Evolutionary conservation across 1,284 basidiomycete species (phyloP).

Genomic region (Apiotrichum gamsii): DNA sequence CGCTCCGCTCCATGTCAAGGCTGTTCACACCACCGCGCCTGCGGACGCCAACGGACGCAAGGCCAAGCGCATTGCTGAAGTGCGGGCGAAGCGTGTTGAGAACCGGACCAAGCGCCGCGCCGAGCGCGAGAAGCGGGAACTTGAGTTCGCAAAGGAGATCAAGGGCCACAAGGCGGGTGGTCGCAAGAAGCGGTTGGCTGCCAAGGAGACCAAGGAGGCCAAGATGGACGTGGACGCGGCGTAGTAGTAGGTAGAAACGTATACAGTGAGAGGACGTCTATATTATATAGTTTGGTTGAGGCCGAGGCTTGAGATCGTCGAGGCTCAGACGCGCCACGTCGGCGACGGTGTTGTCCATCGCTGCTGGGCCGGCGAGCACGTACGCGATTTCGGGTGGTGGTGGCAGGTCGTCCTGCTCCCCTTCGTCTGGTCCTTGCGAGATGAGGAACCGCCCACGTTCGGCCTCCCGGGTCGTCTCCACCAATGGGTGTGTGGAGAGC

Average conservation of each 20-base stretch:
- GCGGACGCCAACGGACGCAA: conserved; percentile 70
- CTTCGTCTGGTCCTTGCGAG: not conserved
- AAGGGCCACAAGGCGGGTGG: not conserved
- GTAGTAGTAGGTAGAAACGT: too few relatives aligned
- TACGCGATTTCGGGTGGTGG: conserved; percentile 3
- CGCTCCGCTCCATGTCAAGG: conserved; percentile 74
- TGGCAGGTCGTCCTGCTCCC: not conserved
- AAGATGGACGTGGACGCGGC: not conserved
- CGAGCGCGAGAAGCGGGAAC: conserved; percentile 16
- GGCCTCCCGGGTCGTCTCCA: conserved; percentile 23
- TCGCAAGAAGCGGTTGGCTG: conserved; percentile 1
- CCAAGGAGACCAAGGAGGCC: not conserved
- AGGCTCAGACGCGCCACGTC: conserved; percentile 4
- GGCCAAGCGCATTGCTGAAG: conserved; percentile 56
- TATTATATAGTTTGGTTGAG: conserved; percentile 7
- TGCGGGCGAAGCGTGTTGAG: conserved; percentile 53
- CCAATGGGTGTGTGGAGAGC: conserved; percentile 17
- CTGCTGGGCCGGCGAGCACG: conserved; percentile 5
- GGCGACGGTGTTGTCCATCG: not conserved
- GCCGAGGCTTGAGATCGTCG: not conserved
- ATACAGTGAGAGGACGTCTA: too few relatives aligned
- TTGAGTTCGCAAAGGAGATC: conserved; percentile 2
- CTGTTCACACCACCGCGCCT: conserved; percentile 71
- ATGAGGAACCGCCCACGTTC: conserved; percentile 22
- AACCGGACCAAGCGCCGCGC: conserved; percentile 43